Evolutionary conservation across 2,329 filamentous ascomycete genomes (phyloP).

Genomic region (Fusarium irregulare): DNA sequence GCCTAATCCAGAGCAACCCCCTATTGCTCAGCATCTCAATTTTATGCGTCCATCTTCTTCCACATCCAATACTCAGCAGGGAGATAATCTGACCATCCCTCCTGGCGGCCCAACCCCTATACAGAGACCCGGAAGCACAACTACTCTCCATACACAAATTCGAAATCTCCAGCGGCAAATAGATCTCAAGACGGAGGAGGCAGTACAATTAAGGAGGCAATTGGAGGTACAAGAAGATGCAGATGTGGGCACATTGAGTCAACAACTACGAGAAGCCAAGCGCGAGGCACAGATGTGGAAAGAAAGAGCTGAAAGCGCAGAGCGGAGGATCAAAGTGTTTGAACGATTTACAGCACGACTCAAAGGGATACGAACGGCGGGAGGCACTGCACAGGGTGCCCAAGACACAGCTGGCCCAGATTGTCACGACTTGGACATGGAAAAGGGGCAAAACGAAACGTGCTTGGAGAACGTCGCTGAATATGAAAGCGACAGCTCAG

Average conservation of each 20-base stretch:
- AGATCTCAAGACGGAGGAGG: constrained; percentile 59
- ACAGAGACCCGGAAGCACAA: constrained; percentile 46
- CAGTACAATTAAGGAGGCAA: constrained; percentile 57
- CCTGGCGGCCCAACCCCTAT: constrained; percentile 20
- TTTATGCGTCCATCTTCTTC: constrained; percentile 51
- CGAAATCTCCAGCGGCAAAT: constrained; percentile 61
- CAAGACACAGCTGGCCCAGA: not conserved
- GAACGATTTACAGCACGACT: constrained; percentile 56
- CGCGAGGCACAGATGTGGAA: constrained; percentile 60
- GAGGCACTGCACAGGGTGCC: not conserved
- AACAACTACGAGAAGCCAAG: constrained; percentile 58
- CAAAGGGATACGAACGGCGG: constrained; percentile 47
- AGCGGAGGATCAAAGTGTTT: constrained; percentile 62
- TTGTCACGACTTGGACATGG: not conserved
- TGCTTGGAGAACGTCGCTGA: not conserved
- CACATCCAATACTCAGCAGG: constrained; percentile 34
- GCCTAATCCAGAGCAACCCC: constrained; percentile 52
- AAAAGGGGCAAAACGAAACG: not conserved
- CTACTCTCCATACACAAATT: constrained; percentile 61
- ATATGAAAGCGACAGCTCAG: constrained; percentile 41
- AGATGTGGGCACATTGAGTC: constrained; percentile 59
- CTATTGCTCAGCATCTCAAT: constrained; percentile 54
- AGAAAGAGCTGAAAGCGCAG: constrained; percentile 65
- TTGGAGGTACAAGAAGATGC: constrained; percentile 58
- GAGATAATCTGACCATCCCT: constrained; percentile 1